A percentile compares a stretch with the other conserved stretches of the same genome.
phyloP scores from a whole-genome alignment of 176 grass and related monocot species.

The Juncus effusus region DNA sequence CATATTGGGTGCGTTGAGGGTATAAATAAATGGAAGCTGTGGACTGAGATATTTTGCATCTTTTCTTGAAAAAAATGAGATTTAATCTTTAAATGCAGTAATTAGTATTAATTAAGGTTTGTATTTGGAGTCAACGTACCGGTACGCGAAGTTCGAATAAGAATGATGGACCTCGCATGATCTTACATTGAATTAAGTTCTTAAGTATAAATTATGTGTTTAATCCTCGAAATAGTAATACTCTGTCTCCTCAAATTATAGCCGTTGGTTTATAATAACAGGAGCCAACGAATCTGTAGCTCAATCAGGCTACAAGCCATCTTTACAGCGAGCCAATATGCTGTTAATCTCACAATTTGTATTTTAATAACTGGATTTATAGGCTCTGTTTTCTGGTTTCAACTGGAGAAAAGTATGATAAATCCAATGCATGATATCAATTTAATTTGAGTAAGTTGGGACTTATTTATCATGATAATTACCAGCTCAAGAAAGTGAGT shows the following conservation, averaged over 20 bases:
- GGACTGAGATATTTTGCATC: slow-evolving; percentile 1
- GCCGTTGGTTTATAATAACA: background rate
- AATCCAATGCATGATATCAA: too few species aligned
- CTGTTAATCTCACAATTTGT: too few species aligned
- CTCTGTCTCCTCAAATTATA: background rate
- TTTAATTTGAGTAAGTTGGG: too few species aligned
- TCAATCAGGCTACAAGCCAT: slow-evolving; percentile 6
- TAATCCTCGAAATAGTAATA: slow-evolving; percentile 11
- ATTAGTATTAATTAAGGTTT: too few species aligned
- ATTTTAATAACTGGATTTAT: too few species aligned
- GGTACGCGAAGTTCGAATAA: too few species aligned
- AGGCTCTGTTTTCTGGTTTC: too few species aligned
- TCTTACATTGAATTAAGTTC: background rate
- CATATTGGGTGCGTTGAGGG: background rate
- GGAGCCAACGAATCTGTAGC: background rate
- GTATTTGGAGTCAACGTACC: too few species aligned
- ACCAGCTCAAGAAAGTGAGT: slow-evolving; percentile 13
- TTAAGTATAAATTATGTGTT: background rate
- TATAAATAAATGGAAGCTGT: slow-evolving; percentile 15
- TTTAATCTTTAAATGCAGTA: too few species aligned
- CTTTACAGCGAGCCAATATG: too few species aligned
- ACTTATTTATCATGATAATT: too few species aligned
- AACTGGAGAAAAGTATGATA: too few species aligned
- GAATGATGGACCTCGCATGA: slow-evolving; percentile 12
- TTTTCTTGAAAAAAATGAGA: background rate